Base-by-base conservation (phyloP, 495 filamentous ascomycete species). In the Neurospora sp. region DNA sequence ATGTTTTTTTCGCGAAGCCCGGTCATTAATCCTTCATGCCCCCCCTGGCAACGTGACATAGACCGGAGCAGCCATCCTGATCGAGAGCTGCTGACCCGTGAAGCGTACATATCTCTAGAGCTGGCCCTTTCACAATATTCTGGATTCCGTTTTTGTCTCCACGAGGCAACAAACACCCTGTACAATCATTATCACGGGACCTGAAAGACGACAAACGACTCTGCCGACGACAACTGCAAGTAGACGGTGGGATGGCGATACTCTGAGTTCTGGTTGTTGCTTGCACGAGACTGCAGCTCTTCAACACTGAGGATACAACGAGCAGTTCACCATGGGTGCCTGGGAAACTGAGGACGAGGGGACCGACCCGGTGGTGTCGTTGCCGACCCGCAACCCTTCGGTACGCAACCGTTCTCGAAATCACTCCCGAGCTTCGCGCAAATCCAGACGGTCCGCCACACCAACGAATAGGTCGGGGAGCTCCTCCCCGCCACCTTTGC, bases 401-500 rank as follows among this genome's bases (percentile, higher is more conserved):
- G 89, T 48, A 91, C 89, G 18, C 89, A 87, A 87, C 14, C 88
- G 89, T 16, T 87, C 90, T 40, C 82, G 85, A 76, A 88, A 87
- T 40, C 88, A 89, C 9, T 88, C 90, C 37, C 82, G 85, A 75
- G 74, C 82, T 61, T 88, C 88, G 68, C 84, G 81, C 68, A 84
- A 79, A 69, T 86, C 84, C n/a, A 79, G 82, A 39, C 79, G 85
- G 53, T 87, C 87, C 6, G 72, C 88, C 14, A 93, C 92, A 18
- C 87, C 91, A 22, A 81, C 78, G n/a, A 87, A 84, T 35, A 82
- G 86, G 18, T 79, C 77, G 9, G 87, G 84, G 35, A 84, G 87
- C 39, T 88, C 90, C 8, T 91, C 93, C 9, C 89, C 91, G 20
- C 87, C 90, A 27, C 85, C 86, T 70, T 83, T 89, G 20, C 88